Base-by-base conservation (phyloP, 345 rosid genomes). In the Acer saccharum region DNA sequence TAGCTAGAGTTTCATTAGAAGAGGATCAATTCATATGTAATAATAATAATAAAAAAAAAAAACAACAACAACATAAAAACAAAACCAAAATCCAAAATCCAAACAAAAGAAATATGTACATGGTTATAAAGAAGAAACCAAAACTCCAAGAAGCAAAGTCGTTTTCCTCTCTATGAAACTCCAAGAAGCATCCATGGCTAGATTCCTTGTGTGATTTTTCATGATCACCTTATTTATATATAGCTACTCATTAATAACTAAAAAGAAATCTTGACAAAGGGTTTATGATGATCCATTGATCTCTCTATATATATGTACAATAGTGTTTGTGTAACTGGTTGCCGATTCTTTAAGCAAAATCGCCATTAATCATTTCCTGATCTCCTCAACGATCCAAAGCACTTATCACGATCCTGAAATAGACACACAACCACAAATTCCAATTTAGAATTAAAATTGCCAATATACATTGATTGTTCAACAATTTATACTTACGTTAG, bases 321-420 rank as follows among this genome's bases (percentile, higher is more conserved):
- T 4, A 50, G 55, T 50, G 41, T 13, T 43, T 7, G n/a, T 32
- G 8, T 52, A 4, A n/a, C 27, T 69, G 62, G 52, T 29, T 68
- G 81, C 77, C 68, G 77, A 77, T 74, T 72, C 64, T 54, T 73
- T 63, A 21, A 27, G 63, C 75, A 69, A 79, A 74, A 73, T 39
- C 62, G 29, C 48, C 46, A 57, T 12, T 73, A 58, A 57, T 57
- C n/a, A 57, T 57, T 57, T 78, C 71, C 71, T 76, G 39, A 35
- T 79, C 80, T 82, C 80, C 80, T 91, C 88, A 92, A 79, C 90
- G 90, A 76, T 94, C 98, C 93, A 89, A 88, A 58, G 89, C 91
- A 74, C 86, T 89, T 14, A 86, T 84, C 81, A 92, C 79, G 43
- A 94, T 85, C 94, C 97, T 94, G 88, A 83, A 84, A 52, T 2